Evolutionary conservation across 192 early-diverging fungal species (phyloP), one percentile per base, ranked within the genome.

Genomic region (Rhizoclosmatium sp.): DNA sequence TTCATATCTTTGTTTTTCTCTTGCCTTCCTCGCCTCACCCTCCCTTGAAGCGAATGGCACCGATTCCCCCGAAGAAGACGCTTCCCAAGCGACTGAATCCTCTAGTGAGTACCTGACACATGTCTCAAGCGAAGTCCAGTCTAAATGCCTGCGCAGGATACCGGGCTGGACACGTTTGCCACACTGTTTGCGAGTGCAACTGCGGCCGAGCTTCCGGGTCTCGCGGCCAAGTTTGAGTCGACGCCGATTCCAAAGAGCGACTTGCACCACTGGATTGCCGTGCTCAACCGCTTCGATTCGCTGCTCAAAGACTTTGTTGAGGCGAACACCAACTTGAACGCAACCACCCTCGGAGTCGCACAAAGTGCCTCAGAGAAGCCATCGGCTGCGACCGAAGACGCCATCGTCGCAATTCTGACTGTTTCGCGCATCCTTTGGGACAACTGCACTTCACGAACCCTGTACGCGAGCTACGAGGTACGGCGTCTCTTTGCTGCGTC

Each of bases 401-500:
- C 73, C 93, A 39, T 42, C 89, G 12, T 77, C 94, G 88, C 92
- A 0, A 90, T 97, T 51, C 78, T 97, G 65, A 71, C 85, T 54
- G 93, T 98, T 61, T 93, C 94, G 51, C 89, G 91, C 21, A 78
- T 92, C 19, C 83, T 99, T 66, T 92, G 97, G 85, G 97, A 99
- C 80, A 95, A 95, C 81, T 96, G 95, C 77, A 96, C 96, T 59
- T 98, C 97, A 79, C 89, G 98, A 58, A 96, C 94, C 73, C 84
- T 98, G 40, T 99, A 98, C 82, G 94, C 90, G 69, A 97, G 96
- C 14, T 95, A 91, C 69, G 95, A 96, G 87, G 95, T 96, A 84
- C 75, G 51, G 51, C 51, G 9, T 12, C 5, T 16, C 51, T 54
- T 54, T 7, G 16, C 9, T 54, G 92, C 88, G 75, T 46, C 16